Conservation (phyloP, 768 basidiomycete genomes). For the Russula sp. region DNA sequence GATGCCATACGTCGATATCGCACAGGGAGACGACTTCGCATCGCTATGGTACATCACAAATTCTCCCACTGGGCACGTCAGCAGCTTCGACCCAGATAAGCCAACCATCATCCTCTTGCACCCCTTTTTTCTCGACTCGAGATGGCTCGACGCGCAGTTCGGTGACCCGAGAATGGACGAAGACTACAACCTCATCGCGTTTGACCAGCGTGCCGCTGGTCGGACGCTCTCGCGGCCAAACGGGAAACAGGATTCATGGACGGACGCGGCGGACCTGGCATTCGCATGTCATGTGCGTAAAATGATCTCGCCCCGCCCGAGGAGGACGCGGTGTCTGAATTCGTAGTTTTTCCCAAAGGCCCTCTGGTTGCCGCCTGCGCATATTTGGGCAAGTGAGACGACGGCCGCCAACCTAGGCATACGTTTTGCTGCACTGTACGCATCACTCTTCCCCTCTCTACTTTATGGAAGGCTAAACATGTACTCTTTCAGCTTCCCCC, state of each 20-base stretch:
- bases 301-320: not conserved
- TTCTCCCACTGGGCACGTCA: conserved; percentile 22
- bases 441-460: not conserved
- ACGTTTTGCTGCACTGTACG: conserved; percentile 23
- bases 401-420: conserved; percentile 23
- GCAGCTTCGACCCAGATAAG: conserved; percentile 23
- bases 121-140: conserved; percentile 25
- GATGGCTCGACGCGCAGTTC: conserved; percentile 26
- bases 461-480: not conserved
- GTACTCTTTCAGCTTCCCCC: conserved; percentile 14
- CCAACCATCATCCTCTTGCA: conserved; percentile 26
- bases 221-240: conserved; percentile 18
- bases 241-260: conserved; percentile 26
- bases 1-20: conserved; percentile 24
- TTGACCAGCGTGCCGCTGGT: conserved; percentile 26
- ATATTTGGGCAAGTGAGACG: conserved; percentile 26
- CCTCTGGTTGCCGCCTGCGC: conserved; percentile 24
- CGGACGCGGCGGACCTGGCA: conserved; percentile 27
- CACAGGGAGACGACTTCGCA: conserved; percentile 20
- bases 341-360: conserved; percentile 5
- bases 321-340: not conserved
- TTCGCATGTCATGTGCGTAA: conserved; percentile 21
- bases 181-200: conserved; percentile 26
- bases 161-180: conserved; percentile 24
- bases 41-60: conserved; percentile 28